Conservation (phyloP, 129 eudicot species). For the Centella asiatica region DNA sequence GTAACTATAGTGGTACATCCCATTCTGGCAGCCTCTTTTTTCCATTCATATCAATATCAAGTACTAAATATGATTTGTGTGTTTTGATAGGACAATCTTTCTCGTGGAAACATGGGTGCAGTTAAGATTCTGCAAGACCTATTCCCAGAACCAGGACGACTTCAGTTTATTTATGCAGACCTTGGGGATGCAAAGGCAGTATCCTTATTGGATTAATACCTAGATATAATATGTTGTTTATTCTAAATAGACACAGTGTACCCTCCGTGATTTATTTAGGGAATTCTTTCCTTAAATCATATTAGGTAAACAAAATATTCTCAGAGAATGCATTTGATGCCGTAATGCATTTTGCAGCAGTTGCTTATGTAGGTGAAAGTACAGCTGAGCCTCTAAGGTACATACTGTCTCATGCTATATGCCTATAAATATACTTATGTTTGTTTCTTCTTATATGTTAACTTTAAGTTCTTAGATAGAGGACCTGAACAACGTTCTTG, state of each 20-base stretch:
- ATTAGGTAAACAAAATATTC: constrained; percentile 61
- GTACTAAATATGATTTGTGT: neutral
- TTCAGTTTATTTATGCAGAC: constrained; percentile 80
- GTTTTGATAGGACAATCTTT: constrained; percentile 59
- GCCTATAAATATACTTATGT: neutral
- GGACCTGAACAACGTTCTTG: too few relatives aligned
- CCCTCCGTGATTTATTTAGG: neutral
- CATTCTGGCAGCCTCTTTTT: neutral
- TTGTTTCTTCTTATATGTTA: neutral
- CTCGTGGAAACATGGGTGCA: constrained; percentile 82
- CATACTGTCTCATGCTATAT: neutral
- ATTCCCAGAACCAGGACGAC: constrained; percentile 73
- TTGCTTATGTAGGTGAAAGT: constrained; percentile 92
- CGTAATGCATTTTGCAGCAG: constrained; percentile 93
- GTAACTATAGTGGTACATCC: constrained; percentile 76
- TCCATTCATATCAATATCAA: neutral
- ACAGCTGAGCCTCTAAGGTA: constrained; percentile 77
- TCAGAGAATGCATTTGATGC: constrained; percentile 87
- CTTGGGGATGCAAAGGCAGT: constrained; percentile 73
- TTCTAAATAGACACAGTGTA: neutral
- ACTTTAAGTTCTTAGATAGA: neutral
- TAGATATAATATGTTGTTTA: neutral
- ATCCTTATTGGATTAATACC: constrained; percentile 16
- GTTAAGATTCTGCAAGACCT: constrained; percentile 48
- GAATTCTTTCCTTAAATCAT: constrained; percentile 21